Evolutionary conservation across 2,329 filamentous ascomycete species (phyloP).

Genomic region (Trematosphaeria pertusa): DNA sequence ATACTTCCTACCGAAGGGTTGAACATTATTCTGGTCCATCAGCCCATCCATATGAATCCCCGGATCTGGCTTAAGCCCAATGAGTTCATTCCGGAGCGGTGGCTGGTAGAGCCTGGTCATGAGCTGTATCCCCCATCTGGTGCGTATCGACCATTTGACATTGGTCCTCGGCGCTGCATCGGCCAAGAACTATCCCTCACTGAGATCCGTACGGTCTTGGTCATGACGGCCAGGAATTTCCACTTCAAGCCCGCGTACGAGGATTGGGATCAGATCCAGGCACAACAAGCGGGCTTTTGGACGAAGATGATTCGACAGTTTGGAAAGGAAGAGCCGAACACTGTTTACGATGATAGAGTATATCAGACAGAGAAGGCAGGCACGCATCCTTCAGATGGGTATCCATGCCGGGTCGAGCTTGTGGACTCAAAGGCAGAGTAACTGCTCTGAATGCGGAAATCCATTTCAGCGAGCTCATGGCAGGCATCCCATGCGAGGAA

Average conservation of each 20-base stretch:
- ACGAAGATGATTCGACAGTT: neutral
- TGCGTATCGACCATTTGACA: conserved; percentile 46
- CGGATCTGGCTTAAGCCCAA: conserved; percentile 12
- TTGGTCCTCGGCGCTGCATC: conserved; percentile 45
- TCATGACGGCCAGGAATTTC: conserved; percentile 55
- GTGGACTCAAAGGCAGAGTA: too few relatives aligned
- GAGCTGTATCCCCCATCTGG: conserved; percentile 35
- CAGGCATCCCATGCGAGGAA: too few relatives aligned
- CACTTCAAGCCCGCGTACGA: conserved; percentile 45
- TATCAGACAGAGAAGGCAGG: conserved; percentile 9
- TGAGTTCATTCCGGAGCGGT: conserved; percentile 28
- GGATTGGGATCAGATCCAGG: conserved; percentile 11
- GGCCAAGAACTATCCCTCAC: conserved; percentile 45
- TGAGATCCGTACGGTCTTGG: conserved; percentile 21
- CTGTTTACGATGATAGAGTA: conserved; percentile 3
- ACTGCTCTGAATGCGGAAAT: too few relatives aligned
- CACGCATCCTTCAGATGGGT: conserved; percentile 6
- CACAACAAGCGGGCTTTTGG: neutral
- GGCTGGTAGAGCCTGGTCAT: conserved; percentile 48
- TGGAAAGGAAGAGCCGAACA: conserved; percentile 3
- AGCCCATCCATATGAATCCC: conserved; percentile 11
- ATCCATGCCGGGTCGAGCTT: conserved; percentile 21
- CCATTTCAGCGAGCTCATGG: too few relatives aligned
- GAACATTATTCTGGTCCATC: conserved; percentile 7
- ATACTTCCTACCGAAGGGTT: conserved; percentile 9